A percentile compares a stretch with the other conserved stretches of the same genome.
Conservation (phyloP, 805 yeast species). For the Kurtzmaniella cleridarum region DNA sequence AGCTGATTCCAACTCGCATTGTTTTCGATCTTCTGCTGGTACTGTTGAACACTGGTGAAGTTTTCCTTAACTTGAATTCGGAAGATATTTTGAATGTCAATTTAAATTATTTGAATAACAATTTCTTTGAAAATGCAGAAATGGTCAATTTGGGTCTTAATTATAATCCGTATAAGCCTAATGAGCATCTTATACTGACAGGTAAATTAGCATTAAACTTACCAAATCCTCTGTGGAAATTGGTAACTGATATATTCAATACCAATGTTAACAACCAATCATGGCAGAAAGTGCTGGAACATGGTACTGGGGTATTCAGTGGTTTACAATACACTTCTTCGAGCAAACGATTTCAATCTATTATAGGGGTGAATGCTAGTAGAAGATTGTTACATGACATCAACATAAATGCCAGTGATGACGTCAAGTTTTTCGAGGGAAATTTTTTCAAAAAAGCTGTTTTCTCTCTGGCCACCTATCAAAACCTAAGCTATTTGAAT, state of each 20-base stretch:
- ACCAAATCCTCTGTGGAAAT: slow-evolving; percentile 42
- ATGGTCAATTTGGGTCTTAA: slow-evolving; percentile 43
- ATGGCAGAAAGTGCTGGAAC: slow-evolving; percentile 53
- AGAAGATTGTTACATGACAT: slow-evolving; percentile 52
- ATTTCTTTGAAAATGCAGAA: slow-evolving; percentile 47
- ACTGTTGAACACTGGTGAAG: slow-evolving; percentile 31
- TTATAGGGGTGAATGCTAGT: slow-evolving; percentile 53
- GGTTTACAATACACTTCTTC: slow-evolving; percentile 40
- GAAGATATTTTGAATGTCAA: slow-evolving; percentile 33
- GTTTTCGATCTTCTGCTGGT: slow-evolving; percentile 34
- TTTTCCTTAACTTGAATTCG: slow-evolving; percentile 29
- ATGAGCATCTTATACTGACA: slow-evolving; percentile 43
- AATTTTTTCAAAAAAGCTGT: slow-evolving; percentile 33
- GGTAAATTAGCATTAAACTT: slow-evolving; percentile 38
- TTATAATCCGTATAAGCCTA: slow-evolving; percentile 49
- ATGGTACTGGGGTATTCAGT: slow-evolving; percentile 44
- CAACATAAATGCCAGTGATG: slow-evolving; percentile 48
- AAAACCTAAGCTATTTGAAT: slow-evolving; percentile 17
- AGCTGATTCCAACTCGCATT: slow-evolving; percentile 43
- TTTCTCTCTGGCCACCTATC: slow-evolving; percentile 19
- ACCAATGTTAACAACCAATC: slow-evolving; percentile 40
- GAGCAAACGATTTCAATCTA: slow-evolving; percentile 18
- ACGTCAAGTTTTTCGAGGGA: slow-evolving; percentile 24
- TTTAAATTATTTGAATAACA: slow-evolving; percentile 37
- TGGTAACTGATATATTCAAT: slow-evolving; percentile 27